These are phyloP conservation scores for Aquilaria sinensis DNA, from an alignment of 345 rosid genomes.

Conservation along the genomic window DNA sequence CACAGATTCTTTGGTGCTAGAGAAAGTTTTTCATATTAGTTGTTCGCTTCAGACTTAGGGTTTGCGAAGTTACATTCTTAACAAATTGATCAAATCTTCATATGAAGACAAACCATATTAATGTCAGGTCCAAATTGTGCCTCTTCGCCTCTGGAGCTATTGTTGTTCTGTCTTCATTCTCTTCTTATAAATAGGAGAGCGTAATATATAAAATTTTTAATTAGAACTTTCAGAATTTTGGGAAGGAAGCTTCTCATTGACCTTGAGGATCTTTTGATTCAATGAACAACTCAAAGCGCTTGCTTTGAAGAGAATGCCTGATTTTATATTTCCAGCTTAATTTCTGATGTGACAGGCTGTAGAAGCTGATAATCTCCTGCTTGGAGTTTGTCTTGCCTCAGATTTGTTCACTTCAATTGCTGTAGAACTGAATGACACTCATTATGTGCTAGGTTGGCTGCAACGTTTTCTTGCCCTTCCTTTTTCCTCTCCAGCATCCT, in stretches of 20 bases:
- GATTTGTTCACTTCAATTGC: conserved; percentile 85
- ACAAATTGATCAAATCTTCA: no score
- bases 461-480: not conserved
- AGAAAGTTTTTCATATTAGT: no score
- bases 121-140: no score
- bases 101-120: no score
- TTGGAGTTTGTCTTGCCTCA: conserved; percentile 78
- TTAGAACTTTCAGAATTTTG: no score
- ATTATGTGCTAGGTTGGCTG: conserved; percentile 67
- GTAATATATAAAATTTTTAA: no score
- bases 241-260: no score
- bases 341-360: conserved; percentile 49
- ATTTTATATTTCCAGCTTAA: conserved; percentile 29
- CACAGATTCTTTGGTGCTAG: no score
- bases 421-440: conserved; percentile 59
- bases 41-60: no score
- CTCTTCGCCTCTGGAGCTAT: no score
- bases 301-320: conserved; percentile 60
- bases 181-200: not conserved
- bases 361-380: conserved; percentile 76
- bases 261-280: not conserved
- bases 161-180: not conserved
- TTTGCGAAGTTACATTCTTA: no score
- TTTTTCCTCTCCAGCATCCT: not conserved
- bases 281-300: conserved; percentile 55